Percentiles rank a stretch among this genome's conserved stretches.
phyloP scores from a whole-genome alignment of 352 stramenopile species.

The Globisporangium emineosum region DNA sequence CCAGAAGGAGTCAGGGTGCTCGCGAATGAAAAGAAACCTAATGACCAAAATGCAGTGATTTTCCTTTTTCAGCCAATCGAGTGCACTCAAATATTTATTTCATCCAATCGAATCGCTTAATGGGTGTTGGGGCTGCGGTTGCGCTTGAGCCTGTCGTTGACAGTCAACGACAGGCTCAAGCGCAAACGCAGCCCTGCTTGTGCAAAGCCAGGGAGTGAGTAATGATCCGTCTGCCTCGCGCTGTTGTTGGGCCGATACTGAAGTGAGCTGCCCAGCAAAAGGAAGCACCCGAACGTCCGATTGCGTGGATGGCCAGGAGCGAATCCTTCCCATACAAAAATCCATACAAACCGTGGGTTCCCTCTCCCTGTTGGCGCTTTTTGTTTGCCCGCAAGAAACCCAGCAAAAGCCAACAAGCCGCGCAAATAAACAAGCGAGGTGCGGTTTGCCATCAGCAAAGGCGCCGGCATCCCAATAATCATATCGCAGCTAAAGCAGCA shows the following conservation, averaged over 20 bases:
- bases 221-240: not conserved
- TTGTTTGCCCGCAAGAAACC: constrained; percentile 1
- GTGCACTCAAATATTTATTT: not conserved
- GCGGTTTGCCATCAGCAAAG: not conserved
- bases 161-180: constrained; percentile 2
- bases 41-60: not conserved
- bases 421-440: constrained; percentile 10
- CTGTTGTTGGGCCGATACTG: not conserved
- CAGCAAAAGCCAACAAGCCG: constrained; percentile 11
- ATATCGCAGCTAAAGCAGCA: not conserved
- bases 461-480: not conserved
- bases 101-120: not conserved
- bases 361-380: not conserved
- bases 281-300: constrained; percentile 1
- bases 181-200: not conserved
- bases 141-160: not conserved
- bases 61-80: not conserved
- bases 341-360: not conserved
- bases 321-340: constrained; percentile 13
- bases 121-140: not conserved
- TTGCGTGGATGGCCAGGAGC: constrained; percentile 9
- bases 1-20: not conserved
- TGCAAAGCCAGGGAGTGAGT: constrained; percentile 9
- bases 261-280: not conserved
- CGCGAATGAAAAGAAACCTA: constrained; percentile 2